Evolutionary conservation across 176 grass and related monocot genomes (phyloP).

Genomic region (Microstegium vimineum): DNA sequence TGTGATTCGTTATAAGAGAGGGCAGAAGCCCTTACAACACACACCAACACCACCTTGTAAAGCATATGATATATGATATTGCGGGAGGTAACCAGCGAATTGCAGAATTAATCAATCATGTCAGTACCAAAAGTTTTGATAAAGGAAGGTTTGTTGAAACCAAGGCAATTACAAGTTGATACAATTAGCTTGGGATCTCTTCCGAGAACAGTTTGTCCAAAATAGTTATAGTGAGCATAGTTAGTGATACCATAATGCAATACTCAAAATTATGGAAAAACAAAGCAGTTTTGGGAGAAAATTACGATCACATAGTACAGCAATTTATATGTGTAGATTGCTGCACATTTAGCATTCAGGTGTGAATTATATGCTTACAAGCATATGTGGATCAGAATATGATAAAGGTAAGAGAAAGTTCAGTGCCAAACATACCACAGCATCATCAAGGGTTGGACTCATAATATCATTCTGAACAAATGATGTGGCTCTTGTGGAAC

Average conservation of each 20-base stretch:
- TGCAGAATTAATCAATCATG: not conserved
- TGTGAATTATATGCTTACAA: not conserved
- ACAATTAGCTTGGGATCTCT: not conserved
- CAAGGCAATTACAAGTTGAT: not conserved
- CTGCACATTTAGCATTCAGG: not conserved
- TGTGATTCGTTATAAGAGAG: no score
- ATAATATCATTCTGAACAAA: conserved; percentile 94
- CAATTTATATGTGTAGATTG: no score
- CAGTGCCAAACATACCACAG: conserved; percentile 37
- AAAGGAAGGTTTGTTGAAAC: not conserved
- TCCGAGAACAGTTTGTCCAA: not conserved
- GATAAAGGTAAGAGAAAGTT: not conserved
- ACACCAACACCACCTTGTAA: not conserved
- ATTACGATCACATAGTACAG: no score
- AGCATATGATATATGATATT: not conserved
- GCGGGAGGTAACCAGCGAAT: not conserved
- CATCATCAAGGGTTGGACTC: conserved; percentile 64
- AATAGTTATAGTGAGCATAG: not conserved
- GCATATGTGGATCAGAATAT: conserved; percentile 15
- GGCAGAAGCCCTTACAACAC: no score
- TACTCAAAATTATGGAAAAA: not conserved
- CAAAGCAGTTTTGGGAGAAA: not conserved
- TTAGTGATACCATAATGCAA: not conserved
- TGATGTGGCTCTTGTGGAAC: conserved; percentile 38
- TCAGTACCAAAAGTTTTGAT: not conserved